phyloP scores from a whole-genome alignment of 225 moss, liverwort and hornwort genomes.

The Straminergon stramineum region DNA sequence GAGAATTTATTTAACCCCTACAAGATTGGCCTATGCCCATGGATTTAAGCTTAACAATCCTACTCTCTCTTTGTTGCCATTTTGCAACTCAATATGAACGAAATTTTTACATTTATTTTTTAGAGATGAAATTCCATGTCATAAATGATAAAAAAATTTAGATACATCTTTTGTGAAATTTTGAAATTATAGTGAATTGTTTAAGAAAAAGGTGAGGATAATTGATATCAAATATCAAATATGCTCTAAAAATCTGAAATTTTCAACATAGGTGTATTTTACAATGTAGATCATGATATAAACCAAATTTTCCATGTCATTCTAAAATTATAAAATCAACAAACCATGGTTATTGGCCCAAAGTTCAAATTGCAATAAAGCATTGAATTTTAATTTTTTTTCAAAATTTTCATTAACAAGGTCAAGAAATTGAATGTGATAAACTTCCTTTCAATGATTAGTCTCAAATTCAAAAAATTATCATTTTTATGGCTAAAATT shows the following conservation, averaged over 20 bases:
- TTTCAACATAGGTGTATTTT: rapidly evolving
- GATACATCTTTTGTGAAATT: neutral
- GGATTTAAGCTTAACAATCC: neutral
- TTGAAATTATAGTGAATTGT: rapidly evolving
- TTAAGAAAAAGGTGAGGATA: neutral
- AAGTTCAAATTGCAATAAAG: neutral
- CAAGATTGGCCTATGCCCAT: rapidly evolving
- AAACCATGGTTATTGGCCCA: neutral
- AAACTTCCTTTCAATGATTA: neutral
- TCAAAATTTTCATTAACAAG: neutral
- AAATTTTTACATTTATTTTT: neutral
- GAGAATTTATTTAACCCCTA: neutral
- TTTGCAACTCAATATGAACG: neutral
- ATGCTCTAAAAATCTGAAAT: neutral
- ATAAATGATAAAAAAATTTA: neutral
- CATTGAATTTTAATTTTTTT: neutral
- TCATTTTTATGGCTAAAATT: neutral
- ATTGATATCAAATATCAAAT: neutral
- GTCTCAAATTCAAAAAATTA: neutral
- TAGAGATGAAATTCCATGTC: neutral
- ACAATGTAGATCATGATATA: rapidly evolving
- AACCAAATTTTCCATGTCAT: rapidly evolving
- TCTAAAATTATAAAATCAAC: neutral
- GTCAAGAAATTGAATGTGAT: neutral
- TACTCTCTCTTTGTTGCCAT: neutral